Evolutionary conservation across 169 alveolate species (phyloP).

Genomic region (Plasmodium vivax): DNA sequence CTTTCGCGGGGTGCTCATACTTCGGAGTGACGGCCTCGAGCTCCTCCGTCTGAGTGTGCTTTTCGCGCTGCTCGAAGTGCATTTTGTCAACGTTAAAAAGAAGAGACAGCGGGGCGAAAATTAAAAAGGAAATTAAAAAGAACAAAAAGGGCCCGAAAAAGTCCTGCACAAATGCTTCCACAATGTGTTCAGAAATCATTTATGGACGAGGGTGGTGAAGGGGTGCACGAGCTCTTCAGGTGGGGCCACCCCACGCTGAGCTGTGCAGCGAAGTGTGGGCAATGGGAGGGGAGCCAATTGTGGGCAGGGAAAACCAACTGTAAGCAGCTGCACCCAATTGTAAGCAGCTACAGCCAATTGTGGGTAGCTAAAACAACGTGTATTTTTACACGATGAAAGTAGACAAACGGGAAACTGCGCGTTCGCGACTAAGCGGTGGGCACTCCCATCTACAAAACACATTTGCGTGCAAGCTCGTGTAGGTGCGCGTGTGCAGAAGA

Average conservation of each 20-base stretch:
- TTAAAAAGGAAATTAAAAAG: slow-evolving; percentile 20
- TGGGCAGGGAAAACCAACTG: neutral
- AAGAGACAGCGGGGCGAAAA: neutral
- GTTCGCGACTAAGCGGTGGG: neutral
- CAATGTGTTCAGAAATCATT: slow-evolving; percentile 8
- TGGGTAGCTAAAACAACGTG: neutral
- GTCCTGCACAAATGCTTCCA: slow-evolving; percentile 17
- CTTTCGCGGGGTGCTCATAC: neutral
- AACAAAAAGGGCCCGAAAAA: slow-evolving; percentile 14
- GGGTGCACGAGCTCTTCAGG: neutral
- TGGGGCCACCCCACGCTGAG: neutral
- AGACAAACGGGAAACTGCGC: neutral
- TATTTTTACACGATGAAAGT: neutral
- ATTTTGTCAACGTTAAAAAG: slow-evolving; percentile 19
- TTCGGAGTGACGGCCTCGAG: neutral
- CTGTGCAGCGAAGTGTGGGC: neutral
- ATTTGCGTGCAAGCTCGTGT: neutral
- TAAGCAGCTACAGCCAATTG: neutral
- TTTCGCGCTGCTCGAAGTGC: neutral
- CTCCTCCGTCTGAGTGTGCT: slow-evolving; percentile 26
- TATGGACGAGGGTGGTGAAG: neutral
- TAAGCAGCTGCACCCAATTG: too few relatives aligned
- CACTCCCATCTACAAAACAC: neutral
- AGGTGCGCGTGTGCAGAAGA: neutral
- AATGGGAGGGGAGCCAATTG: too few relatives aligned